A percentile compares a stretch with the other conserved stretches of the same genome.
These are phyloP conservation scores for Tieghemostelium lacteum DNA, from an alignment of 78 protist genomes.

Conservation along the genomic window DNA sequence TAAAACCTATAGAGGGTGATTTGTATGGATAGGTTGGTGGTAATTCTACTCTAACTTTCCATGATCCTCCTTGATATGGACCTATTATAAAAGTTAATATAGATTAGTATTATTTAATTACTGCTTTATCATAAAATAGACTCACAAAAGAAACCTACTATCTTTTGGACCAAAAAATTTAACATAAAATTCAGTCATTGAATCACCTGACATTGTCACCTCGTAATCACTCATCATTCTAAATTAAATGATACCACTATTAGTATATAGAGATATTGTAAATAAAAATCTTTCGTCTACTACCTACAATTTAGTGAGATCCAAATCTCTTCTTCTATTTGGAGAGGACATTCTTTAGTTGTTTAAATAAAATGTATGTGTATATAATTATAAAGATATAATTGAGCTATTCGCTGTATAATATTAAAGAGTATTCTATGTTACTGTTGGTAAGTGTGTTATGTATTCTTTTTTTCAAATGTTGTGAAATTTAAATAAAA, in stretches of 20 bases:
- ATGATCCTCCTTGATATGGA: constrained; percentile 94
- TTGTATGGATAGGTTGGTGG: constrained; percentile 97
- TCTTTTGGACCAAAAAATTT: constrained; percentile 74
- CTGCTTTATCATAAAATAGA: background rate
- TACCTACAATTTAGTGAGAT: constrained; percentile 79
- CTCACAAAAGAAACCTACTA: background rate
- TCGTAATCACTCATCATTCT: constrained; percentile 84
- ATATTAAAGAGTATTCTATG: too few species aligned
- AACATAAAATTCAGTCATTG: constrained; percentile 73
- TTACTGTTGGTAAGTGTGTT: background rate
- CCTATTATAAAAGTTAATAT: constrained; percentile 59
- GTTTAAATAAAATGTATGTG: too few species aligned
- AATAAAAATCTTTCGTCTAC: background rate
- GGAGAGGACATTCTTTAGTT: constrained; percentile 79
- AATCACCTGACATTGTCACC: constrained; percentile 72
- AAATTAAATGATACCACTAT: background rate
- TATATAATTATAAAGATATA: too few species aligned
- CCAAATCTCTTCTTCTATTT: constrained; percentile 83
- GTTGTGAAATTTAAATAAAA: background rate
- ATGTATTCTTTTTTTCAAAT: background rate
- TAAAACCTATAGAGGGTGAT: constrained; percentile 97
- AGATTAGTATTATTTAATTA: too few species aligned
- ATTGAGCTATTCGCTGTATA: too few species aligned
- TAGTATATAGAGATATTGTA: background rate
- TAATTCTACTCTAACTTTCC: constrained; percentile 95